Percentiles rank a stretch among this genome's conserved stretches.
phyloP scores from a whole-genome alignment of 306 rosid species.

The Alnus glutinosa region DNA sequence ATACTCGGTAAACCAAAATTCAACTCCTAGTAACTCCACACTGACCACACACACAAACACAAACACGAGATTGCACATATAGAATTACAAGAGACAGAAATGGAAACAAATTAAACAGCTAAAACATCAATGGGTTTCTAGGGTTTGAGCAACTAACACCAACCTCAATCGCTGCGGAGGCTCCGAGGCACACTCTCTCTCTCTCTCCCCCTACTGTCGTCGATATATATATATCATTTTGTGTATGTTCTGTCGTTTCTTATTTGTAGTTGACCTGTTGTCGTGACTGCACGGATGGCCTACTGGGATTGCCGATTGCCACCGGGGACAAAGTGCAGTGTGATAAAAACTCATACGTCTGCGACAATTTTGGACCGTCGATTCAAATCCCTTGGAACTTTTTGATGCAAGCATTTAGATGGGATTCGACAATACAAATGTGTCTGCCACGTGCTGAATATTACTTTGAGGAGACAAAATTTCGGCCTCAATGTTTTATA shows the following conservation, averaged over 20 bases:
- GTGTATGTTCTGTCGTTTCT: slow-evolving; percentile 1
- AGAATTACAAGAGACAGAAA: not conserved
- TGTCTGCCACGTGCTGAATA: slow-evolving; percentile 5
- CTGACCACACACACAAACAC: not conserved
- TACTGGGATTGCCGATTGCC: not conserved
- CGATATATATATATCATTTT: not conserved
- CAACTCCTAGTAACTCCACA: not conserved
- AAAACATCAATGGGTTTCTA: not conserved
- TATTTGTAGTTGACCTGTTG: too few relatives aligned
- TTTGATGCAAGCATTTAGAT: too few relatives aligned
- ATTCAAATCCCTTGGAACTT: not conserved
- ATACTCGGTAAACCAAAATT: not conserved
- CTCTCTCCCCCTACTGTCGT: not conserved
- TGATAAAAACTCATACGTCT: not conserved
- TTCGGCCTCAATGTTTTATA: not conserved
- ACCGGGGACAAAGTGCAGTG: not conserved
- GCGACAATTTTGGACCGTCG: not conserved
- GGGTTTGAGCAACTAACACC: slow-evolving; percentile 15
- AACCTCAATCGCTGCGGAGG: slow-evolving; percentile 16
- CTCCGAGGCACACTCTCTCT: not conserved
- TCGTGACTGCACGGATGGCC: not conserved
- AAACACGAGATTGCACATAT: not conserved
- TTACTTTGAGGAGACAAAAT: not conserved
- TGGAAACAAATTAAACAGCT: not conserved
- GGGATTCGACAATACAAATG: too few relatives aligned